phyloP scores from a whole-genome alignment of 495 filamentous ascomycete species.

The Glarea lozoyensis region DNA sequence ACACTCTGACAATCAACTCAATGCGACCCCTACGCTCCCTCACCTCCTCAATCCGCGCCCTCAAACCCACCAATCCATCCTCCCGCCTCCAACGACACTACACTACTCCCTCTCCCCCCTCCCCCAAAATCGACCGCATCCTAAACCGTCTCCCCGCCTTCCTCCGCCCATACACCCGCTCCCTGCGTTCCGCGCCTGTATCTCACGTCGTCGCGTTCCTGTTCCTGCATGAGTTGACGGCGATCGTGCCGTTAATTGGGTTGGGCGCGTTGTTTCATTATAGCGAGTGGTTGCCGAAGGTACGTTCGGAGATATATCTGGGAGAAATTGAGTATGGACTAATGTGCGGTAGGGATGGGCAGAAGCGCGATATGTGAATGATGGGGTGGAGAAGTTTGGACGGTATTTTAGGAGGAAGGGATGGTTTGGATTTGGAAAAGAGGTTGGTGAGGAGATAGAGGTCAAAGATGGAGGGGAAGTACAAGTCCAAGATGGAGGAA shows the following conservation, averaged over 20 bases:
- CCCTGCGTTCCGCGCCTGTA: constrained; percentile 64
- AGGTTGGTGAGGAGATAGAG: constrained; percentile 10
- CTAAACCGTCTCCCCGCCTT: constrained; percentile 45
- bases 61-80: constrained; percentile 17
- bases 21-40: background rate
- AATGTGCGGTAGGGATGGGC: constrained; percentile 15
- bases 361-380: constrained; percentile 28
- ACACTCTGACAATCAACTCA: no score
- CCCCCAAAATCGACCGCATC: constrained; percentile 42
- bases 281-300: constrained; percentile 51
- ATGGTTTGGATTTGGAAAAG: constrained; percentile 36
- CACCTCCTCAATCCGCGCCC: background rate
- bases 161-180: constrained; percentile 55
- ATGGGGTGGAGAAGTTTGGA: constrained; percentile 36
- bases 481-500: constrained; percentile 8
- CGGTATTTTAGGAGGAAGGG: constrained; percentile 34
- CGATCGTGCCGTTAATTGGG: constrained; percentile 67
- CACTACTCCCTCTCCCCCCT: constrained; percentile 10
- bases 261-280: constrained; percentile 74
- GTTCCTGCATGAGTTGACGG: constrained; percentile 85
- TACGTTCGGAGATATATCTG: constrained; percentile 24
- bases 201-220: constrained; percentile 82
- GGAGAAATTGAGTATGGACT: constrained; percentile 6
- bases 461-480: constrained; percentile 8
- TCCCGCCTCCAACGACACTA: no score